phyloP scores from a whole-genome alignment of 2,329 filamentous ascomycete species.

The Claviceps sp. region DNA sequence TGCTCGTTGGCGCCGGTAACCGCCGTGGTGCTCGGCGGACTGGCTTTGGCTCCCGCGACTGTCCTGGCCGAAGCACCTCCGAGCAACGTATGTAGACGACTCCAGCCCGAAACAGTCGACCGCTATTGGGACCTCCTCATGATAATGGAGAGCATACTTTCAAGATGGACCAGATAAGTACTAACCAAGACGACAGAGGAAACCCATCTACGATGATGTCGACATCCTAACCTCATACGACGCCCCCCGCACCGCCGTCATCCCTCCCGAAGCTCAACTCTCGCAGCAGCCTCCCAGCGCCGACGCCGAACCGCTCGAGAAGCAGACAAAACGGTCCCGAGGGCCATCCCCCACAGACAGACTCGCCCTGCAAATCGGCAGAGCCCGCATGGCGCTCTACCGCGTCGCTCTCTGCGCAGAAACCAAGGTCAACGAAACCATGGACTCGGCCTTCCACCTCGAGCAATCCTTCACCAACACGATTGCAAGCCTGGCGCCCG shows the following conservation, averaged over 20 bases:
- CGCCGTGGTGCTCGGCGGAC: slow-evolving; percentile 33
- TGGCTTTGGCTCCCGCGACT: slow-evolving; percentile 33
- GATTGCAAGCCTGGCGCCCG: slow-evolving; percentile 74
- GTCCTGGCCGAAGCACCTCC: slow-evolving; percentile 39
- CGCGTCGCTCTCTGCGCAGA: slow-evolving; percentile 60
- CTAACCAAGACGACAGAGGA: slow-evolving; percentile 25
- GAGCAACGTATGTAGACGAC: slow-evolving; percentile 16
- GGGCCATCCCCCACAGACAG: slow-evolving; percentile 77
- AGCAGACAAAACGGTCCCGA: slow-evolving; percentile 12
- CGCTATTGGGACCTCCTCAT: background rate
- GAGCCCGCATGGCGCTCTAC: slow-evolving; percentile 70
- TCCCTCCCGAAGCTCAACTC: slow-evolving; percentile 12
- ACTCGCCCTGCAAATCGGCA: slow-evolving; percentile 69
- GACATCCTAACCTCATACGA: slow-evolving; percentile 26
- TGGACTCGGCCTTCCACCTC: slow-evolving; percentile 69
- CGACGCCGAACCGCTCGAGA: slow-evolving; percentile 22
- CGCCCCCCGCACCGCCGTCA: slow-evolving; percentile 16
- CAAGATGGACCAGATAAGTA: too few relatives aligned
- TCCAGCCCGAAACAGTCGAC: too few relatives aligned
- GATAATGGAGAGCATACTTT: too few relatives aligned
- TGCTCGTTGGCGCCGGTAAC: slow-evolving; percentile 41
- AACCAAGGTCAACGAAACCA: slow-evolving; percentile 67
- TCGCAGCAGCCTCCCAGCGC: slow-evolving; percentile 8
- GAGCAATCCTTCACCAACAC: slow-evolving; percentile 87
- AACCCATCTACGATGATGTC: slow-evolving; percentile 71